These are phyloP conservation scores for Trichosporon faecale DNA, from an alignment of 1,284 basidiomycete genomes.

Conservation along the genomic window DNA sequence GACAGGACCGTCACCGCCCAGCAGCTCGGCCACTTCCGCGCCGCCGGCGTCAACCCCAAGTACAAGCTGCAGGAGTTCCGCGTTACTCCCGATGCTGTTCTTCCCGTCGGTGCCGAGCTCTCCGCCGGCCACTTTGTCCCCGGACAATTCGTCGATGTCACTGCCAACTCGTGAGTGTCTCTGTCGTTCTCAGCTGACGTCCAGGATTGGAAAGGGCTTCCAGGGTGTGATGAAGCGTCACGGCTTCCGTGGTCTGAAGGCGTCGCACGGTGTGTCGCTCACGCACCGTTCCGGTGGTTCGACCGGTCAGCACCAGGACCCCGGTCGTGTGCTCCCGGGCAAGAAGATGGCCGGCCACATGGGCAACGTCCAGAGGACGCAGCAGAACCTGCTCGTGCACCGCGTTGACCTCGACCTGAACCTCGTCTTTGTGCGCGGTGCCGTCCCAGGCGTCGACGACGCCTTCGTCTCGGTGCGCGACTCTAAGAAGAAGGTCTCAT, in stretches of 20 bases:
- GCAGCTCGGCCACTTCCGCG: constrained; percentile 82
- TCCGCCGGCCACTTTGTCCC: constrained; percentile 96
- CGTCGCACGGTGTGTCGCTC: constrained; percentile 93
- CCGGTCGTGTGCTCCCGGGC: constrained; percentile 89
- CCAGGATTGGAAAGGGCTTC: constrained; percentile 87
- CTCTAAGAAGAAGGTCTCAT: constrained; percentile 76
- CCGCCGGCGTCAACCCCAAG: constrained; percentile 79
- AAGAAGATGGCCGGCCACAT: constrained; percentile 98
- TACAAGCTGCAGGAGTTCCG: constrained; percentile 85
- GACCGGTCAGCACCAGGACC: constrained; percentile 95
- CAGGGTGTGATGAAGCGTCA: constrained; percentile 97
- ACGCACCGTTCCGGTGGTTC: constrained; percentile 92
- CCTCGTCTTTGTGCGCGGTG: constrained; percentile 74
- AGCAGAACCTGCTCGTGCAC: constrained; percentile 84
- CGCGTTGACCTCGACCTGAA: constrained; percentile 82
- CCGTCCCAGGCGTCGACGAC: constrained; percentile 58
- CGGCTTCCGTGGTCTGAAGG: constrained; percentile 86
- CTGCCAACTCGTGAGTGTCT: constrained; percentile 76
- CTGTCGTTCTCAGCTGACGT: neutral
- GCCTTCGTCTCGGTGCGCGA: constrained; percentile 67
- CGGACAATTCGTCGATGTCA: constrained; percentile 92
- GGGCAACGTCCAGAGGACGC: constrained; percentile 77
- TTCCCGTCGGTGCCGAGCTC: constrained; percentile 83
- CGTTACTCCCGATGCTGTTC: constrained; percentile 80
- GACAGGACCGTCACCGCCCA: constrained; percentile 66